These are phyloP conservation scores for Aspergillus ellipticus DNA, from an alignment of 495 filamentous ascomycete genomes.

Conservation along the genomic window DNA sequence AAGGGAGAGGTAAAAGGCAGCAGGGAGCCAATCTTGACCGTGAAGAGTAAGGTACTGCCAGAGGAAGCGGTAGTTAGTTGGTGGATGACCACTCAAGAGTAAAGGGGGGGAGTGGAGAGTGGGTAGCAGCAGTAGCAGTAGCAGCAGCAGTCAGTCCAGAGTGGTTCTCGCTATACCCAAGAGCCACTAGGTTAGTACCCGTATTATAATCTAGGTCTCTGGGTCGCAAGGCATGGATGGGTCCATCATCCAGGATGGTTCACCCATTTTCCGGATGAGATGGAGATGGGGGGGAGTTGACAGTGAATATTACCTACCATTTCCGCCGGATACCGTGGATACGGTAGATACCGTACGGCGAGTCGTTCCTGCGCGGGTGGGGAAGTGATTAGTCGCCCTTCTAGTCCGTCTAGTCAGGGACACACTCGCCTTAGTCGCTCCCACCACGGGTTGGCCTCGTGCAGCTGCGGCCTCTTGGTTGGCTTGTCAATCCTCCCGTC, in stretches of 20 bases:
- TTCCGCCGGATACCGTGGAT: neutral
- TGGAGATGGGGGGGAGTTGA: too few relatives aligned
- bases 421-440: neutral
- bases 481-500: neutral
- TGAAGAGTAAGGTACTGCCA: conserved; percentile 12
- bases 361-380: conserved; percentile 20
- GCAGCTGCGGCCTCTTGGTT: neutral
- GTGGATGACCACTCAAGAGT: conserved; percentile 7
- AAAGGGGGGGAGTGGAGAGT: conserved; percentile 14
- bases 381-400: neutral
- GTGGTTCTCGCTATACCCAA: too few relatives aligned
- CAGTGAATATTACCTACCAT: too few relatives aligned
- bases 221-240: too few relatives aligned
- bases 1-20: neutral
- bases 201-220: too few relatives aligned
- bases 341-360: conserved; percentile 1
- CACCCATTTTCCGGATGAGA: too few relatives aligned
- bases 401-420: neutral
- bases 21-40: conserved; percentile 24
- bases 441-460: neutral
- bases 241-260: too few relatives aligned
- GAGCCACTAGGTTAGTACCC: too few relatives aligned
- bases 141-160: too few relatives aligned
- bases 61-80: neutral
- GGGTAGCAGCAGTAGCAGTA: neutral